Conservation (phyloP, 495 filamentous ascomycete species). For the Penicillium fimorum region DNA sequence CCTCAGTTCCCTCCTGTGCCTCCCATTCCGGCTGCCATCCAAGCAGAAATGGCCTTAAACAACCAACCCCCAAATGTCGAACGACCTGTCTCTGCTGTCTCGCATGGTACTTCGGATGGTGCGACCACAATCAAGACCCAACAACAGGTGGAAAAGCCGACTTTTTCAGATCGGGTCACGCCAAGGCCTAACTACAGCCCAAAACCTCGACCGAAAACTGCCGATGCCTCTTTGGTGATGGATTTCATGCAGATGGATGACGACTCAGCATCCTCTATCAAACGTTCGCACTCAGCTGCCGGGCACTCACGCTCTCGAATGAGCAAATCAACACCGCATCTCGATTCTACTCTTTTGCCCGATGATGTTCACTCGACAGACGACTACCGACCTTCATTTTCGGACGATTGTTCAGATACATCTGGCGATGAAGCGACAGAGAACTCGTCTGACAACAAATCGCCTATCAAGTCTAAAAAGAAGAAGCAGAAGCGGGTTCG, state of each 20-base stretch:
- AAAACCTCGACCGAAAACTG: slow-evolving; percentile 49
- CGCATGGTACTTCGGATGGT: slow-evolving; percentile 70
- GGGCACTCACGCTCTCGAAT: slow-evolving; percentile 39
- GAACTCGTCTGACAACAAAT: slow-evolving; percentile 26
- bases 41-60: slow-evolving; percentile 43
- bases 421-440: slow-evolving; percentile 25
- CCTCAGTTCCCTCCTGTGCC: slow-evolving; percentile 33
- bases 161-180: slow-evolving; percentile 61
- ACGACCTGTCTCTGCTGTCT: slow-evolving; percentile 69
- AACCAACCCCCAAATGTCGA: slow-evolving; percentile 64
- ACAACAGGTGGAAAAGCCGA: slow-evolving; percentile 45
- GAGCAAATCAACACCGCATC: slow-evolving; percentile 33
- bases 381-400: slow-evolving; percentile 32
- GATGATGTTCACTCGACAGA: slow-evolving; percentile 32
- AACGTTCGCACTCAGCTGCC: slow-evolving; percentile 39
- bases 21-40: slow-evolving; percentile 22
- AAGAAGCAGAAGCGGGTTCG: slow-evolving; percentile 79
- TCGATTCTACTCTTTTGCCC: slow-evolving; percentile 25
- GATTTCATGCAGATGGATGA: slow-evolving; percentile 22
- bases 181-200: slow-evolving; percentile 53
- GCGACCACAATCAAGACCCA: slow-evolving; percentile 51
- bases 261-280: slow-evolving; percentile 21
- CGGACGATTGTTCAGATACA: slow-evolving; percentile 34
- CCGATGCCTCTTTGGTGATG: slow-evolving; percentile 49
- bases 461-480: slow-evolving; percentile 54